Base-by-base conservation (phyloP, 805 yeast species). In the Priceomyces castillae region DNA sequence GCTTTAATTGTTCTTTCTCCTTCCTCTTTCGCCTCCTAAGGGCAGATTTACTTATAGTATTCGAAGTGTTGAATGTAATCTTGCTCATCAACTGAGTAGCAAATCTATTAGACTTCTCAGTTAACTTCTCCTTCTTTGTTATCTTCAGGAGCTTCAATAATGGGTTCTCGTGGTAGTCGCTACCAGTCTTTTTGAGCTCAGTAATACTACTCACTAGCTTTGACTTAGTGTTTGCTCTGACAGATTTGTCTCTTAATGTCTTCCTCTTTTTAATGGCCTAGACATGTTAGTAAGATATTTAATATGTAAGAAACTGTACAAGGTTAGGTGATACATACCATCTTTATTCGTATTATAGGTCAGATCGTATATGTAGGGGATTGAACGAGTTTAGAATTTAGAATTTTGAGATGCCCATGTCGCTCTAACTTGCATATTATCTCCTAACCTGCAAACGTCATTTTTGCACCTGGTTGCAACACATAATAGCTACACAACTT, bases 31-130 rank as follows among this genome's bases (percentile, higher is more conserved):
- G 82, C 50, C 88, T 74, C 56, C 88, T 74, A 2, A 75, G 48
- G 0, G 89, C 69, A 4, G 88, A 81, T 57, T 85, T 86, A 16
- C 89, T 81, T 34, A 86, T 71, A 17, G 78, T 77, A 14, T 70
- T 54, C 54, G 71, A 54, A 44, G 72, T 56, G 39, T 64, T 65
- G 46, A 60, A 56, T 11, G 67, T 58, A 16, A 53, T 58, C 39
- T 64, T 59, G 25, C 48, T 48, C 39, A 59, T 49, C 38, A 65
- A 44, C 20, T 55, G 56, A 28, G 59, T 53, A 22, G 69, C 58
- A 46, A 74, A 67, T 41, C 59, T 67, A 30, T 64, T 68, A 25
- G 71, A 55, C 49, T 69, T 76, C 25, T 56, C 62, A 34, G 49
- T 53, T 37, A 69, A 75, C 48, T 79, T 82, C 17, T 77, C 82